Conservation (phyloP, 1,284 basidiomycete genomes). For the Boletellus deceptivus region DNA sequence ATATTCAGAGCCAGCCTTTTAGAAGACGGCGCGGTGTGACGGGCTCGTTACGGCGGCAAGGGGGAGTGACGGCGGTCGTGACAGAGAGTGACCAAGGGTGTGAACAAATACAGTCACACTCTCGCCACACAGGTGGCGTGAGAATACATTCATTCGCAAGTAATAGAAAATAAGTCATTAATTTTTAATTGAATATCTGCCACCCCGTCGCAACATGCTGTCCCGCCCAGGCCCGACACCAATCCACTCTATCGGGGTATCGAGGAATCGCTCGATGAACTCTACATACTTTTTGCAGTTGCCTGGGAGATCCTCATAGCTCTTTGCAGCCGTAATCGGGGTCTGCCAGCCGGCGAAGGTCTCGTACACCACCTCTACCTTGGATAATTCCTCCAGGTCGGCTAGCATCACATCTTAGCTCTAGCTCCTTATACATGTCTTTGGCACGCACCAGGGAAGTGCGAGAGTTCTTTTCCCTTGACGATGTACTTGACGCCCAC, state of each 20-base stretch:
- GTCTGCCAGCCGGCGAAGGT: constrained; percentile 92
- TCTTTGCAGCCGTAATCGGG: constrained; percentile 66
- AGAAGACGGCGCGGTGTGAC: constrained; percentile 30
- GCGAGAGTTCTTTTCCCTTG: constrained; percentile 74
- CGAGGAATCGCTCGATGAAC: constrained; percentile 83
- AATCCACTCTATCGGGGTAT: constrained; percentile 88
- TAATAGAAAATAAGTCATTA: background rate
- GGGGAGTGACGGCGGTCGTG: constrained; percentile 40
- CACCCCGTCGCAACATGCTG: constrained; percentile 61
- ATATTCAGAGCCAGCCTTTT: constrained; percentile 30
- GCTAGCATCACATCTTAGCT: constrained; percentile 46
- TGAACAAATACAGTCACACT: constrained; percentile 34
- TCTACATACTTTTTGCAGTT: constrained; percentile 87
- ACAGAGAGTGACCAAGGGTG: constrained; percentile 41
- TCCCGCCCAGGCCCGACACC: constrained; percentile 85
- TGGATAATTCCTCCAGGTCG: constrained; percentile 78
- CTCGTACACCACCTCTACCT: constrained; percentile 87
- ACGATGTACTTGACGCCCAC: constrained; percentile 81
- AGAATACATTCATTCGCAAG: constrained; percentile 6
- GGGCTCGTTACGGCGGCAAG: constrained; percentile 32
- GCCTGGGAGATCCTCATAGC: constrained; percentile 81
- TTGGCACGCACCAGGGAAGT: constrained; percentile 79
- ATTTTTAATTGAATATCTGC: constrained; percentile 23
- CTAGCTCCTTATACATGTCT: background rate
- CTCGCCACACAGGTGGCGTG: constrained; percentile 26